Conservation (phyloP, 2,329 filamentous ascomycete species). For the Colletotrichum godetiae region DNA sequence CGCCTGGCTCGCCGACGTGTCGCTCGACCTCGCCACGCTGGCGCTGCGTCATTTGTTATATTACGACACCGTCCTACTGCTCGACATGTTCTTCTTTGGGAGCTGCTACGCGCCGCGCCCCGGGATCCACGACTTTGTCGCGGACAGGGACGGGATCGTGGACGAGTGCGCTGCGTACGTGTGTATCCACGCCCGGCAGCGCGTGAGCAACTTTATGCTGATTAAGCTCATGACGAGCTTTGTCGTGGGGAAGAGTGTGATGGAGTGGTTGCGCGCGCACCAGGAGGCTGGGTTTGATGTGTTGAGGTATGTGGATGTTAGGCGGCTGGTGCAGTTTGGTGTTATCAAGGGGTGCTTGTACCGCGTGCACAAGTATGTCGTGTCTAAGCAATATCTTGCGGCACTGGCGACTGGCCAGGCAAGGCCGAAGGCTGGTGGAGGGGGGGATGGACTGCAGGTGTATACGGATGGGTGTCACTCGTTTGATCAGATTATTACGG, state of each 20-base stretch:
- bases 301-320: constrained; percentile 83
- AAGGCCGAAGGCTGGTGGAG: constrained; percentile 51
- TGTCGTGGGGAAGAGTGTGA: constrained; percentile 83
- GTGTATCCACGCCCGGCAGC: constrained; percentile 59
- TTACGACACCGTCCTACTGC: constrained; percentile 88
- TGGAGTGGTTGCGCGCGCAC: constrained; percentile 86
- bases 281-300: constrained; percentile 72
- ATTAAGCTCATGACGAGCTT: constrained; percentile 89
- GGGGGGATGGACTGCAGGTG: constrained; percentile 66
- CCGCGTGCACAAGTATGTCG: constrained; percentile 90
- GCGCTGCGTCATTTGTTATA: constrained; percentile 91
- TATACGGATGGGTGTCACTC: constrained; percentile 81
- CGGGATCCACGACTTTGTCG: constrained; percentile 82
- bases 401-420: constrained; percentile 66
- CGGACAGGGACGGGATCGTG: constrained; percentile 78
- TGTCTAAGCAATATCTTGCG: constrained; percentile 72
- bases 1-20: constrained; percentile 85
- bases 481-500: constrained; percentile 86
- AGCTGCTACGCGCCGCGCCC: constrained; percentile 88
- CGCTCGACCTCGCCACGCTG: constrained; percentile 85
- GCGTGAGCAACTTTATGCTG: constrained; percentile 71
- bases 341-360: constrained; percentile 96
- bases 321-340: constrained; percentile 93
- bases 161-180: constrained; percentile 92
- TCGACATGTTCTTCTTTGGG: constrained; percentile 95